Evolutionary conservation across 257 asterid genomes (phyloP), one percentile per base, ranked within the genome.

Genomic region (Gentiana macrophylla): DNA sequence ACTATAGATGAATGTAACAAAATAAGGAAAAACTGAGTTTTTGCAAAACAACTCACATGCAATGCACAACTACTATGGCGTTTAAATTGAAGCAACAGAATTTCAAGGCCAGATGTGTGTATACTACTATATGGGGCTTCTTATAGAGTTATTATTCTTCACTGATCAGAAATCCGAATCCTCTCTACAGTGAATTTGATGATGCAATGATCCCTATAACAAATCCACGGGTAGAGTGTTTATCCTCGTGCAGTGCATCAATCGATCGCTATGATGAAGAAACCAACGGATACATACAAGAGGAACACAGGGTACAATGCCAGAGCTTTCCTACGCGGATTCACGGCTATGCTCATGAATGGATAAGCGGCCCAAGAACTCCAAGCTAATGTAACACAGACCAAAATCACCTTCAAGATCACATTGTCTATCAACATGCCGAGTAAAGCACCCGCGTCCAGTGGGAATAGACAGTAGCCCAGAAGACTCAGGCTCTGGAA

Each of bases 341-440:
- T 80, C 24, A 88, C 95, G 15, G 94, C 94, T 3, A 84, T 83
- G 62, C 97, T 92, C 86, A 88, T 92, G 86, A 92, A 87, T 9
- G 98, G 98, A 67, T 92, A 92, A 53, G 98, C 98, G 15, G 97
- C 98, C 98, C 97, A 92, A 12, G 94, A 88, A 76, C 97, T 92
- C 98, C 95, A 92, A 7, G 93, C 89, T 62, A 92, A 58, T 37
- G 98, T 75, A 55, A 92, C 79, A 35, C 74, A 80, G 0, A 88
- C 98, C 59, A 92, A 88, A 24, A 80, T 86, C 51, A 80, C 64
- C 77, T 92, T 92, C 12, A 92, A 49, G 32, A 88, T 81, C 50
- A 85, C 86, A 49, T 79, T 88, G 80, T 77, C 94, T 60, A 75
- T 73, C 49, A 92, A 64, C 95, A 92, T 77, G 83, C 93, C 88